Evolutionary conservation across 2,329 filamentous ascomycete species (phyloP), one percentile per base, ranked within the genome.

Genomic region (Phialophora verrucosa): DNA sequence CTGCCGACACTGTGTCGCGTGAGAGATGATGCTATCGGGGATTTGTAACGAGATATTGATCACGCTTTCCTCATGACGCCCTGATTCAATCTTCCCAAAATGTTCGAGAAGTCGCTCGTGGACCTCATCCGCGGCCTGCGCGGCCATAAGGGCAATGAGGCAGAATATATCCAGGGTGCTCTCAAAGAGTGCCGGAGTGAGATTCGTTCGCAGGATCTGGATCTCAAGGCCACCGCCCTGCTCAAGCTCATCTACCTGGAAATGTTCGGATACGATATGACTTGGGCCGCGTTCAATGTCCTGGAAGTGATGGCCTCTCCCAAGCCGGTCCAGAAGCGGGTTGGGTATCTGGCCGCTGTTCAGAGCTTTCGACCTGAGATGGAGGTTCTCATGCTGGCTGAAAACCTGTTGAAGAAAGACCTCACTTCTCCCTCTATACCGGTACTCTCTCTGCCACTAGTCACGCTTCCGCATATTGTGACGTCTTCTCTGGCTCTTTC

Each of bases 251-350:
- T 97, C 61, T 99, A 99, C 78, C 87, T 99, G 71, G 95, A 99
- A 78, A 99, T 99, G 95, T 93, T 98, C 73, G 95, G 95, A 14
- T 91, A 98, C 77, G 95, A 98, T 80, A 99, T 99, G 95, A 97
- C 94, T 2, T 99, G 95, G 95, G 95, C 95, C 3, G 93, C 93
- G 12, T 99, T 99, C 81, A 92, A 99, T 78, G 94, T 98, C 60
- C 89, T 99, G 56, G 95, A 99, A 81, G 95, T 99, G 80, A 99
- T 99, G 95, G 96, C 93, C 44, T 96, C 92, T 47, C 85, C 90
- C 56, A 98, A 97, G 77, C 96, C 96, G 78, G 86, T 93, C 72
- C 94, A 97, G 79, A 99, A 99, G 81, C 87, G 94, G 71, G 92
- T 97, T 53, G 95, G 94, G 65, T 99, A 99, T 78, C 84, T 99